Evolutionary conservation across 306 rosid genomes (phyloP).

Genomic region (Vigna unguiculata): DNA sequence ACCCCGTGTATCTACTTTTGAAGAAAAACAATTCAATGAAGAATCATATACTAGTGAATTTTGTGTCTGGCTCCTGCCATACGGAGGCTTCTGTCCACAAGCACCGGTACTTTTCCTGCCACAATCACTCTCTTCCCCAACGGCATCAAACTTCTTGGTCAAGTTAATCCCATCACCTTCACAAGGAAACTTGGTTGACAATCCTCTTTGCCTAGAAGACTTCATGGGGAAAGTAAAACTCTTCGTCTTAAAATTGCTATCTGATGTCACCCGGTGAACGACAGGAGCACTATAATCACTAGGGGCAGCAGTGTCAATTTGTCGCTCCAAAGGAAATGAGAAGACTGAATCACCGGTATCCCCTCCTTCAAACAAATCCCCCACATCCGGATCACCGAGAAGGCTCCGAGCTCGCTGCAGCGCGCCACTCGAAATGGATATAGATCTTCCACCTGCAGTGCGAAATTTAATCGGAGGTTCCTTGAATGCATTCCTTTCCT

Average conservation of each 20-base stretch:
- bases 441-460: slow-evolving; percentile 89
- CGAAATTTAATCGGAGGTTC: slow-evolving; percentile 70
- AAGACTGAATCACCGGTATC: slow-evolving; percentile 44
- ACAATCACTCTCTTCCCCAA: slow-evolving; percentile 51
- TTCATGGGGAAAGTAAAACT: slow-evolving; percentile 58
- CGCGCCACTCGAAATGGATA: slow-evolving; percentile 81
- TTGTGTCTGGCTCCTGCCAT: slow-evolving; percentile 32
- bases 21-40: slow-evolving; percentile 48
- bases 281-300: slow-evolving; percentile 47
- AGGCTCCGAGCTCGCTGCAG: slow-evolving; percentile 81
- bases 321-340: slow-evolving; percentile 46
- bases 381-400: slow-evolving; percentile 90
- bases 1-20: slow-evolving; percentile 47
- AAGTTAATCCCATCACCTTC: slow-evolving; percentile 67
- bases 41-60: slow-evolving; percentile 39
- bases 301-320: slow-evolving; percentile 18
- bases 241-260: slow-evolving; percentile 43
- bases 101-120: slow-evolving; percentile 45
- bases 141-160: slow-evolving; percentile 71
- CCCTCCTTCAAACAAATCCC: slow-evolving; percentile 62
- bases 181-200: slow-evolving; percentile 50
- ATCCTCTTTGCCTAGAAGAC: slow-evolving; percentile 48
- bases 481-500: slow-evolving; percentile 44
- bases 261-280: slow-evolving; percentile 33
- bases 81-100: slow-evolving; percentile 47